Percentiles rank a stretch among this genome's conserved stretches.
Conservation (phyloP, 345 rosid genomes). For the Combretum micranthum region DNA sequence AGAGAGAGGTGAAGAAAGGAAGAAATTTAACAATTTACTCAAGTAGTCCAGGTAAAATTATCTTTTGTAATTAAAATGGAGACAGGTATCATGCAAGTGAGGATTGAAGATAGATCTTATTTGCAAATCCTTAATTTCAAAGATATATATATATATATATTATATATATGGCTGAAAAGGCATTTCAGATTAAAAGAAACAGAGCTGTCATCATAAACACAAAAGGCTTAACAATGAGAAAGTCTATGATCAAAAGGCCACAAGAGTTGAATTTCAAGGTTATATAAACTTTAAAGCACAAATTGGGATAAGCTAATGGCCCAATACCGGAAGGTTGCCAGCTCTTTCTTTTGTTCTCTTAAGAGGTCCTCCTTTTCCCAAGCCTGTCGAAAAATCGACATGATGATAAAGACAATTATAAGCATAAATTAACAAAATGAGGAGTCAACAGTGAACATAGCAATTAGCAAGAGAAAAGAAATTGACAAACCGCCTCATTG, state of each 20-base stretch:
- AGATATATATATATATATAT: no score
- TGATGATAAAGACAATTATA: background rate
- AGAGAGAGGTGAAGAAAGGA: background rate
- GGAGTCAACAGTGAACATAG: background rate
- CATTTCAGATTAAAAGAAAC: no score
- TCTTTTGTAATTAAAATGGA: no score
- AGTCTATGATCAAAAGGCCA: no score
- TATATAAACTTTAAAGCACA: background rate
- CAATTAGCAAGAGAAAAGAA: background rate
- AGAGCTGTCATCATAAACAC: no score
- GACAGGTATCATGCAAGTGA: no score
- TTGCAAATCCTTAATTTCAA: no score
- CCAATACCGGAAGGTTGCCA: slow-evolving; percentile 68
- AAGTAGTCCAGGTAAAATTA: slow-evolving; percentile 6
- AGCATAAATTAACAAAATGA: background rate
- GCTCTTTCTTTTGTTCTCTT: slow-evolving; percentile 83
- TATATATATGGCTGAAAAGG: no score
- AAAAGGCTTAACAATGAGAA: no score
- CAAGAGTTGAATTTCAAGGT: background rate
- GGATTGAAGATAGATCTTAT: no score
- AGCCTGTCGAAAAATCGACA: slow-evolving; percentile 39
- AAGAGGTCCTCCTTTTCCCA: slow-evolving; percentile 98
- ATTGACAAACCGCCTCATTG: slow-evolving; percentile 69
- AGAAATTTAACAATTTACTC: slow-evolving; percentile 5
- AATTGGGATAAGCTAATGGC: background rate